A percentile compares a stretch with the other conserved stretches of the same genome.
phyloP scores from a whole-genome alignment of 2,329 filamentous ascomycete genomes.

The Colletotrichum orchidophilum region DNA sequence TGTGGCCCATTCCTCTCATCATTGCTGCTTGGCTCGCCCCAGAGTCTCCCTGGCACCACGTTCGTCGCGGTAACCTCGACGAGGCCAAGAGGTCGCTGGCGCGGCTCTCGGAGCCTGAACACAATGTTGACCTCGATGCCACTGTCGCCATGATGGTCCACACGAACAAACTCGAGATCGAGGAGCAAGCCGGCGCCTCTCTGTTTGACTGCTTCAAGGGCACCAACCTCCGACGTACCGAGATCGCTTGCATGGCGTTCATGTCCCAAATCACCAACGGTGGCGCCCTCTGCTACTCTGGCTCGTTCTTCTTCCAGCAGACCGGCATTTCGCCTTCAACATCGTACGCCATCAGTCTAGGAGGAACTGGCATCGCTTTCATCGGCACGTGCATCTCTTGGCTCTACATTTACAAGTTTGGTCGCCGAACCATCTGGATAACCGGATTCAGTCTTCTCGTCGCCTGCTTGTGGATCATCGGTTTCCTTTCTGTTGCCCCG shows the following conservation, averaged over 20 bases:
- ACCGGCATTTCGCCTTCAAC: conserved; percentile 49
- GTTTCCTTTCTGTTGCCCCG: conserved; percentile 49
- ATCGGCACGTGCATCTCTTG: conserved; percentile 54
- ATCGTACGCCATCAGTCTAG: conserved; percentile 53
- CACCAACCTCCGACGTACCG: conserved; percentile 55
- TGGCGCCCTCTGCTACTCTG: conserved; percentile 50
- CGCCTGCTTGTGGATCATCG: conserved; percentile 53
- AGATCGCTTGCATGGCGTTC: conserved; percentile 54
- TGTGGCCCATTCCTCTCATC: conserved; percentile 46
- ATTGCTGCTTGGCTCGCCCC: conserved; percentile 45
- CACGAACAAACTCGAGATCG: conserved; percentile 56
- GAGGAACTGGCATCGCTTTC: conserved; percentile 54
- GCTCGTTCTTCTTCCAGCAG: conserved; percentile 58
- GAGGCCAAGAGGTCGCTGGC: conserved; percentile 43
- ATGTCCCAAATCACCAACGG: conserved; percentile 53
- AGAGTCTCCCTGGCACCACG: conserved; percentile 50
- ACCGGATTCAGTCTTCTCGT: conserved; percentile 49
- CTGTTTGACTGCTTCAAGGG: conserved; percentile 60
- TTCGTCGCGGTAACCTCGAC: conserved; percentile 44
- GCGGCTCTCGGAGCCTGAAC: conserved; percentile 42
- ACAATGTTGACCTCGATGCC: conserved; percentile 47
- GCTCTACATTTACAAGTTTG: conserved; percentile 52
- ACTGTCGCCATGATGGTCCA: conserved; percentile 53
- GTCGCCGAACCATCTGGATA: conserved; percentile 54
- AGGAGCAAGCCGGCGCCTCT: conserved; percentile 47